phyloP scores from a whole-genome alignment of 768 basidiomycete genomes.

The Inosperma sp. region DNA sequence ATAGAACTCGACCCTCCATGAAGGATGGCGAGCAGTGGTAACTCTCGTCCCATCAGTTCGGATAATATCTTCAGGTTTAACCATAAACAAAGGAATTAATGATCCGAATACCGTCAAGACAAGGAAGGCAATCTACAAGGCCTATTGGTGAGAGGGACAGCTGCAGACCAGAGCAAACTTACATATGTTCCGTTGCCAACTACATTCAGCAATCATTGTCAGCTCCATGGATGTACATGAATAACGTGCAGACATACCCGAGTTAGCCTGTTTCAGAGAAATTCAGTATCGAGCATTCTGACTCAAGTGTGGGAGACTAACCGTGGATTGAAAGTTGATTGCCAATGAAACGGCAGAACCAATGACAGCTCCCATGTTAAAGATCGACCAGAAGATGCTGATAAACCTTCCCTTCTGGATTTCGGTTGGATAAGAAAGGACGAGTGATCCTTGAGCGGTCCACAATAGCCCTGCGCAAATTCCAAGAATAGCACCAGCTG shows the following conservation, averaged over 20 bases:
- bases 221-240: too few relatives aligned
- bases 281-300: constrained; percentile 12
- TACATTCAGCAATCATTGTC: constrained; percentile 16
- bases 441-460: constrained; percentile 83
- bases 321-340: constrained; percentile 60
- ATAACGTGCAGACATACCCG: constrained; percentile 29
- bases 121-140: constrained; percentile 66
- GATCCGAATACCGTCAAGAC: constrained; percentile 68
- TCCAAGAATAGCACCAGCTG: constrained; percentile 68
- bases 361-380: constrained; percentile 78
- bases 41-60: constrained; percentile 74
- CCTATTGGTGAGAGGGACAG: not conserved
- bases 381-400: constrained; percentile 79
- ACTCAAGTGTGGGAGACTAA: constrained; percentile 27
- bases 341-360: constrained; percentile 73
- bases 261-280: constrained; percentile 33
- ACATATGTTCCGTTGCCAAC: constrained; percentile 77
- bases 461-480: constrained; percentile 68
- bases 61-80: constrained; percentile 64
- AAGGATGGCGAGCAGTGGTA: constrained; percentile 56
- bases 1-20: constrained; percentile 72
- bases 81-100: constrained; percentile 63
- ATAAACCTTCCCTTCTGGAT: constrained; percentile 72
- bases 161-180: constrained; percentile 21
- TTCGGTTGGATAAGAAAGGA: constrained; percentile 82